Conservation (phyloP, 352 stramenopile species). For the Phytophthora multivora region DNA sequence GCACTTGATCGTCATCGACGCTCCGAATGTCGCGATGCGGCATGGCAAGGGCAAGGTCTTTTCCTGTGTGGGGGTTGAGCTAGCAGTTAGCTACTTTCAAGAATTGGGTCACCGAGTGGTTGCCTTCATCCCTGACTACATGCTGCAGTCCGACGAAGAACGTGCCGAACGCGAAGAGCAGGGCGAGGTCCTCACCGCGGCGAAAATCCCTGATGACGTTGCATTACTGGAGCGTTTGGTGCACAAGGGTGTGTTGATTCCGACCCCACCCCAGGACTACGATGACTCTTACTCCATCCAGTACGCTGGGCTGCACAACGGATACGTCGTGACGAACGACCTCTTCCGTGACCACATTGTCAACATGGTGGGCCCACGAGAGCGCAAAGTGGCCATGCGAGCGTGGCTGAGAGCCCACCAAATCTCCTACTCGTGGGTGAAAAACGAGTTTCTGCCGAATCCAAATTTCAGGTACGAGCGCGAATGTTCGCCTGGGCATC, state of each 20-base stretch:
- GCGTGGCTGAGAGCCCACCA: slow-evolving; percentile 70
- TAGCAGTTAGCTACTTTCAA: slow-evolving; percentile 78
- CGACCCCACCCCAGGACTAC: slow-evolving; percentile 87
- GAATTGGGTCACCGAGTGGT: slow-evolving; percentile 74
- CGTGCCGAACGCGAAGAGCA: slow-evolving; percentile 29
- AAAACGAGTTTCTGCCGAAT: slow-evolving; percentile 88
- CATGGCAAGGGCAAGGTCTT: slow-evolving; percentile 79
- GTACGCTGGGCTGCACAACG: slow-evolving; percentile 76
- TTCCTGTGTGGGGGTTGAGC: slow-evolving; percentile 72
- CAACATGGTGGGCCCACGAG: slow-evolving; percentile 59
- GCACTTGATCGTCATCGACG: slow-evolving; percentile 71
- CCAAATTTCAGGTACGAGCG: slow-evolving; percentile 69
- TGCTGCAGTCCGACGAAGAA: slow-evolving; percentile 63
- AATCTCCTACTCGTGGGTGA: slow-evolving; percentile 90
- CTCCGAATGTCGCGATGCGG: slow-evolving; percentile 82
- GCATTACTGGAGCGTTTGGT: slow-evolving; percentile 70
- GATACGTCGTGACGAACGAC: slow-evolving; percentile 89
- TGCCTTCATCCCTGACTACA: slow-evolving; percentile 86
- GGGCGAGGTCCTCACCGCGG: slow-evolving; percentile 32
- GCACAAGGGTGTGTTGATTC: slow-evolving; percentile 72
- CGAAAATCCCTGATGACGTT: slow-evolving; percentile 78
- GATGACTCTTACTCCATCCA: slow-evolving; percentile 92
- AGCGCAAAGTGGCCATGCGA: slow-evolving; percentile 67
- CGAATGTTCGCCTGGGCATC: neutral
- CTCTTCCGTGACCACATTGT: slow-evolving; percentile 86